phyloP scores from a whole-genome alignment of 2,329 filamentous ascomycete species.

The Daldinia sp. region DNA sequence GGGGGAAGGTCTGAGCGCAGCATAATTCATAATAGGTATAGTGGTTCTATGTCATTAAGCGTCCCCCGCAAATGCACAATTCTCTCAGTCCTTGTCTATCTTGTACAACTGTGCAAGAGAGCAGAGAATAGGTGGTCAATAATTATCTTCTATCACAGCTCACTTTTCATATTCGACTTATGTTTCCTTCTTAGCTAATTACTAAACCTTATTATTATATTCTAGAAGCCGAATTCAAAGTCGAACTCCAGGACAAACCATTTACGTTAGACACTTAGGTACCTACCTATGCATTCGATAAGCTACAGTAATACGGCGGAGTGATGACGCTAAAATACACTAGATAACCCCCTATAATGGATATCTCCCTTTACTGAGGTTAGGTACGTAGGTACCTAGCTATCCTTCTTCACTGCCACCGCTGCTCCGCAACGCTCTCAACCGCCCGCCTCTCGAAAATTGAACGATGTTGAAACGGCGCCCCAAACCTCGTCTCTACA shows the following conservation, averaged over 20 bases:
- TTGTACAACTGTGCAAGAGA: slow-evolving; percentile 13
- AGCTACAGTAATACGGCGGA: neutral
- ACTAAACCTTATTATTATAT: neutral
- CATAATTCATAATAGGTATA: slow-evolving; percentile 14
- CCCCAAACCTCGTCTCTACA: slow-evolving; percentile 24
- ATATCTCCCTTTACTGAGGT: no score
- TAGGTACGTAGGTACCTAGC: neutral
- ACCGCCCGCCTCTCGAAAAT: slow-evolving; percentile 14
- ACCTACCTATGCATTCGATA: neutral
- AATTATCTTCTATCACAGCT: slow-evolving; percentile 2
- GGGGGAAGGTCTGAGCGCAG: slow-evolving; percentile 10
- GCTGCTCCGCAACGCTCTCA: slow-evolving; percentile 3
- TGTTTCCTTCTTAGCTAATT: neutral
- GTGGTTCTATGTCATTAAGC: neutral
- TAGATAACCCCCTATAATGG: neutral
- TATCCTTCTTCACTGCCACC: neutral
- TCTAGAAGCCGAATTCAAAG: neutral
- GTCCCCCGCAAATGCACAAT: slow-evolving; percentile 36
- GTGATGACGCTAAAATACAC: neutral
- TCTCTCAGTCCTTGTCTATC: slow-evolving; percentile 19
- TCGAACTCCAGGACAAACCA: neutral
- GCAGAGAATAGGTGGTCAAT: neutral
- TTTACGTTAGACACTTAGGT: no score
- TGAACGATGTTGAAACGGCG: slow-evolving; percentile 30
- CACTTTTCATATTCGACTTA: slow-evolving; percentile 10